Evolutionary conservation across 495 filamentous ascomycete species (phyloP).

Genomic region (Venustampulla echinocandica): DNA sequence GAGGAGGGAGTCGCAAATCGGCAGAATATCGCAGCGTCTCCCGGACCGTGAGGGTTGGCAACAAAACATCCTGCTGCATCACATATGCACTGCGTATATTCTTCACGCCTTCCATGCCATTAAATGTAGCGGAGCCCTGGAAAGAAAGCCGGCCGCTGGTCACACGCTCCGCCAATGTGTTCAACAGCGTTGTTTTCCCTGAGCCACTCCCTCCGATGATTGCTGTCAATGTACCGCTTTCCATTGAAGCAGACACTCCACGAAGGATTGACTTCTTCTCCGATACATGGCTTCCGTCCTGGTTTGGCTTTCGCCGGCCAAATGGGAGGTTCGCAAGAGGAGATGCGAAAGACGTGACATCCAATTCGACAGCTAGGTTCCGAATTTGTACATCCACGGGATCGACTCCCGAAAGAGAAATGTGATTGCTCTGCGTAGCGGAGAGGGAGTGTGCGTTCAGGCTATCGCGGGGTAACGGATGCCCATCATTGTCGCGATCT

Average conservation of each 20-base stretch:
- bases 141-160: conserved; percentile 42
- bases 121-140: conserved; percentile 48
- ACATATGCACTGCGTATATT: conserved; percentile 58
- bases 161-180: conserved; percentile 59
- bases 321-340: conserved; percentile 6
- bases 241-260: conserved; percentile 45
- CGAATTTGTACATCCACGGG: conserved; percentile 49
- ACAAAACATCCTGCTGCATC: conserved; percentile 66
- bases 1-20: conserved; percentile 56
- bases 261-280: conserved; percentile 39
- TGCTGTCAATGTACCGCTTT: conserved; percentile 55
- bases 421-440: conserved; percentile 25
- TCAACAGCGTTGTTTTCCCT: conserved; percentile 65
- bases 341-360: conserved; percentile 34
- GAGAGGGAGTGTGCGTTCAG: neutral
- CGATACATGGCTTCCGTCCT: conserved; percentile 7
- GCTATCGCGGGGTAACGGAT: too few relatives aligned
- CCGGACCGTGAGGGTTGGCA: conserved; percentile 61
- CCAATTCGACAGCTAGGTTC: conserved; percentile 46
- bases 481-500: neutral
- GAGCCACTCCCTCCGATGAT: conserved; percentile 67
- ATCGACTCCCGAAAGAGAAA: conserved; percentile 53
- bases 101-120: conserved; percentile 41
- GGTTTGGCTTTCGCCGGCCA: conserved; percentile 7
- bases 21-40: conserved; percentile 66